A percentile compares a stretch with the other conserved stretches of the same genome.
Evolutionary conservation across 2,329 filamentous ascomycete species (phyloP).

Genomic region (Gliomastix tumulicola): DNA sequence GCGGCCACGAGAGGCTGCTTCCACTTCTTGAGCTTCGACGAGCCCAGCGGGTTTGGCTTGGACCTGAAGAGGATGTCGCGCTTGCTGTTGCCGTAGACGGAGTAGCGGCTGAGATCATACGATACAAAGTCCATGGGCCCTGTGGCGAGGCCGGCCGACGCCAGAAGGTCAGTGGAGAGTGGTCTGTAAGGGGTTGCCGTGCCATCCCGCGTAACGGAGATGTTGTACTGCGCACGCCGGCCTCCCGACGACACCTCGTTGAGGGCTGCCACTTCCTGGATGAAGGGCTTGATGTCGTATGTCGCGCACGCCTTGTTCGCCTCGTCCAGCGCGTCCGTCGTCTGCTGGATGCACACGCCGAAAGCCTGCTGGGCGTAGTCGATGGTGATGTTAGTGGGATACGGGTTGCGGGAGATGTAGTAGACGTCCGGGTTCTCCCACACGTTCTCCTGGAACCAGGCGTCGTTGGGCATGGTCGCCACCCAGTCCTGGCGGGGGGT

Average conservation of each 20-base stretch:
- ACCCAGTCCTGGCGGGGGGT: neutral
- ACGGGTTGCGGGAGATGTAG: neutral
- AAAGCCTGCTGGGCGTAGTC: neutral
- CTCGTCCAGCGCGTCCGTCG: neutral
- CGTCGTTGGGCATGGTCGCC: neutral
- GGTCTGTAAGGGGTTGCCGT: neutral
- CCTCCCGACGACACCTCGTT: neutral
- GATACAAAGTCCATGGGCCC: neutral
- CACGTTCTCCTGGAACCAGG: neutral
- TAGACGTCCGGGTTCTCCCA: neutral
- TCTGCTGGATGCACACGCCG: neutral
- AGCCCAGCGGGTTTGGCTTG: neutral
- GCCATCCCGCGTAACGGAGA: neutral
- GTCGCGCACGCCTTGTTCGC: neutral
- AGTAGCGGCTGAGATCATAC: neutral
- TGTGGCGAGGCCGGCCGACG: neutral
- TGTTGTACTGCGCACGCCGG: neutral
- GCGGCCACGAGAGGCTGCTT: neutral
- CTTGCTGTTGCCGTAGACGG: neutral
- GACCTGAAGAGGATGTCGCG: neutral
- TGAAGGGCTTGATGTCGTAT: neutral
- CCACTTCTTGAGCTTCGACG: neutral
- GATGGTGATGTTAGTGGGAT: neutral
- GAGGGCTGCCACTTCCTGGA: neutral
- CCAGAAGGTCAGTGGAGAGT: too few relatives aligned